Evolutionary conservation across 352 stramenopile species (phyloP), one percentile per base, ranked within the genome.

Genomic region (Phytophthora tentaculata): DNA sequence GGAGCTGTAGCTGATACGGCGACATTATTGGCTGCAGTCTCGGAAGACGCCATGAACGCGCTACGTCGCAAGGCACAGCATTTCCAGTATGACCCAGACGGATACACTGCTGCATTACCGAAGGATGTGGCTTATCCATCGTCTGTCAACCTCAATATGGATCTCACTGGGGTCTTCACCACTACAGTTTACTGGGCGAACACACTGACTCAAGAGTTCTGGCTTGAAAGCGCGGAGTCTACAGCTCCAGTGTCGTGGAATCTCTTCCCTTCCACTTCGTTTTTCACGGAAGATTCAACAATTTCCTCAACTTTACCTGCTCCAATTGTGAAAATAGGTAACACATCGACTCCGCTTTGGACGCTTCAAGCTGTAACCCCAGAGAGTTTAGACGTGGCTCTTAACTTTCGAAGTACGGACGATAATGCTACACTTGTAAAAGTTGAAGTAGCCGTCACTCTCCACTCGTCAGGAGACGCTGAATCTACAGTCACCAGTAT

Each of bases 401-500:
- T 88, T 7, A 69, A 86, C 47, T 64, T 88, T 7, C 73, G 73
- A 47, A 88, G 72, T 37, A 60, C 72, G 0, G 66, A 75, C 19
- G 68, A 84, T 56, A 84, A 86, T 19, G 63, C 69, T 9, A 90
- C 79, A n/a, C 55, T 68, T 16, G 67, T 90, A 5, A 84, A 74
- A 37, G 69, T 90, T 0, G 79, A 88, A 51, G 67, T 90, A 54
- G 67, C 67, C 8, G 76, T 79, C 2, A 80, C 79, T 22, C 71
- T 88, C 16, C 75, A 73, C 19, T 73, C 73, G 5, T 55, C 66
- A 8, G 56, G 68, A 1, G 77, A 90, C 44, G 77, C 79, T 13
- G 72, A 74, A 10, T 77, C 81, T 20, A 84, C 74, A 2, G 76
- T 86, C 73, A 90, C 81, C 35, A 88, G 79, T 66, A 88, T 88